Evolutionary conservation across 768 basidiomycete genomes (phyloP), one percentile per base, ranked within the genome.

Genomic region (Russula olivacea): DNA sequence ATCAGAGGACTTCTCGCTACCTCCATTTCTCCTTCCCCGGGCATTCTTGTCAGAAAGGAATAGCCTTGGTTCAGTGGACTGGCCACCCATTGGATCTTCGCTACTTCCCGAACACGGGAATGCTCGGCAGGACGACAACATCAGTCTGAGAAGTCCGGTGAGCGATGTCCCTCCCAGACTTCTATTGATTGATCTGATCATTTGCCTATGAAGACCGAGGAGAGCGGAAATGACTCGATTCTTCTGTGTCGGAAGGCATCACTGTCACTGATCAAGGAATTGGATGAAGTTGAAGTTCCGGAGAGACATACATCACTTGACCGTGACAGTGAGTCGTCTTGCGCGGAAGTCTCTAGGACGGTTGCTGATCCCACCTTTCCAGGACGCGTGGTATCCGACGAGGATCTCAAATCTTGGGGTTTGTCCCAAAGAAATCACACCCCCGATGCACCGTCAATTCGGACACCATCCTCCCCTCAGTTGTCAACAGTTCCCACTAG

Each of bases 41-140:
- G 8, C 43, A 28, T 62, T 52, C 50, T 47, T 28, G 51, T 32
- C 38, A 28, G 36, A 55, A 38, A 21, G 53, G 38, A 19, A 21
- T 40, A 15, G 23, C 7, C 0, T 55, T 55, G 53, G 28, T 38
- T 25, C 53, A 55, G 23, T 40, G 38, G 61, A 47, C 61, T 63
- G 61, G 61, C 61, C 55, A 63, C 61, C 61, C 56, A 58, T 45
- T 52, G 61, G 32, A 53, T 47, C 41, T 21, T 21, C 34, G 32
- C 41, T 36, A 53, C 19, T 15, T 11, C 28, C 41, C 4, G 21
- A 32, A 36, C 41, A 48, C 30, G 32, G 12, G 50, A 52, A 28
- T 52, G 41, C 17, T 12, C 36, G n/a, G 32, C 21, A 57, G 19
- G 49, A 45, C 3, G 15, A 36, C 19, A 21, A 12, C 7, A n/a